Evolutionary conservation across 305 asterid species (phyloP), one percentile per base, ranked within the genome.

Genomic region (Fraxinus baroniana): DNA sequence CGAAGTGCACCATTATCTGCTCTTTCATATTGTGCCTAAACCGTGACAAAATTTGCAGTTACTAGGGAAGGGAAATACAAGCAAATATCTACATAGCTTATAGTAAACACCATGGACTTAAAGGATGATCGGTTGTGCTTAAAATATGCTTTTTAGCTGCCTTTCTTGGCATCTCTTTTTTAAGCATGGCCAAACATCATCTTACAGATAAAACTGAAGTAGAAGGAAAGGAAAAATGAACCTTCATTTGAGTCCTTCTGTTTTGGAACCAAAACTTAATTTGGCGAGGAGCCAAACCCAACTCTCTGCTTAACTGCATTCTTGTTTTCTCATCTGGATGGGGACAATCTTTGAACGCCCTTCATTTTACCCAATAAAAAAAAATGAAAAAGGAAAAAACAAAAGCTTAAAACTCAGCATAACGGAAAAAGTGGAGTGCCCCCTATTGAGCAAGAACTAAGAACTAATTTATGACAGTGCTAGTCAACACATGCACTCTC

Each of bases 211-310:
- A 2, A 64, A 55, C 32, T 33, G 7, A 35, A 35, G 64, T n/a
- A 13, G 26, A 24, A 24, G 57, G 98, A 24, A 24, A 36, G 13
- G 2, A n/a, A 76, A 17, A 30, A 35, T 5, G 33, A 10, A 94
- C 99, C 99, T 97, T 97, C 97, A 91, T 92, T 79, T 97, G 99
- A 66, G 99, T 97, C 81, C 99, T 90, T 1, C 99, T 85, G 37
- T 97, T 97, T 84, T 97, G 99, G 85, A 97, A 97, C 99, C 99
- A 97, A 81, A 97, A 97, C 83, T 97, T 97, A 89, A 97, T 93
- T 87, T 97, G 99, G 1, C 97, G 84, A 26, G 99, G 98, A 88
- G 94, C 95, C 86, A 97, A 90, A 2, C 91, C 90, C 79, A 97
- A 86, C 89, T 97, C 99, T 75, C 97, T 89, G 80, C 99, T 97